phyloP scores from a whole-genome alignment of 176 grass and related monocot genomes.

The Bromus sterilis region DNA sequence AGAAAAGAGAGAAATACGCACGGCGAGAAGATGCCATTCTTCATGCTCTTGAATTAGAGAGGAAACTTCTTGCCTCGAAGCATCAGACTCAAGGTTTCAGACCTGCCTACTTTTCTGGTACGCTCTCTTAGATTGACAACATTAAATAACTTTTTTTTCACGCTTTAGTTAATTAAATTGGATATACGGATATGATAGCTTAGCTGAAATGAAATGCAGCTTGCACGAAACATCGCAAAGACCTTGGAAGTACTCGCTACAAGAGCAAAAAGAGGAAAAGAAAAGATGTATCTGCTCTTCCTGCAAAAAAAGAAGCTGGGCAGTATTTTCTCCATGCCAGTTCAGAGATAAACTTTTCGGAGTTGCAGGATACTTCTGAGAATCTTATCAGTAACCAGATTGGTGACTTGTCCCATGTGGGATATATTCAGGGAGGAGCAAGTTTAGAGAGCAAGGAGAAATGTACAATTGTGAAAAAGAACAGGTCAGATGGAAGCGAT shows the following conservation, averaged over 20 bases:
- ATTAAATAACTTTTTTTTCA: conserved; percentile 14
- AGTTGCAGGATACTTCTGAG: conserved; percentile 15
- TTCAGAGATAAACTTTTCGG: conserved; percentile 43
- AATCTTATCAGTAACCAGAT: conserved; percentile 30
- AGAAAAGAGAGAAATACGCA: conserved; percentile 99
- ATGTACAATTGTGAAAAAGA: conserved; percentile 36
- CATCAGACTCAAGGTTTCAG: conserved; percentile 39
- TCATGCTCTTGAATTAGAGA: conserved; percentile 94
- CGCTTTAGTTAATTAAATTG: conserved; percentile 9
- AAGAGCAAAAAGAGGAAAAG: conserved; percentile 66
- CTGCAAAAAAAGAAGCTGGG: conserved; percentile 31
- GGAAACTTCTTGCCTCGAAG: conserved; percentile 59
- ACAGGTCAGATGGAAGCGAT: conserved; percentile 41
- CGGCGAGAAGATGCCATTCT: conserved; percentile 96
- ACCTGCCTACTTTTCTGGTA: conserved; percentile 38
- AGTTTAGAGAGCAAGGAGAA: conserved; percentile 29
- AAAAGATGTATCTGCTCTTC: conserved; percentile 36
- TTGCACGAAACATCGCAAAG: conserved; percentile 46
- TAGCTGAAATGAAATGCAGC: conserved; percentile 31
- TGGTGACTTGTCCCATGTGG: conserved; percentile 35
- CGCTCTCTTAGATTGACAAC: conserved; percentile 32
- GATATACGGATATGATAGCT: conserved; percentile 26
- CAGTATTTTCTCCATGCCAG: conserved; percentile 41
- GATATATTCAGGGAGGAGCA: conserved; percentile 17
- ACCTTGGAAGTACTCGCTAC: conserved; percentile 69